A percentile compares a stretch with the other conserved stretches of the same genome.
Conservation (phyloP, 73 alveolate genomes). For the Paramecium tetraurelia region DNA sequence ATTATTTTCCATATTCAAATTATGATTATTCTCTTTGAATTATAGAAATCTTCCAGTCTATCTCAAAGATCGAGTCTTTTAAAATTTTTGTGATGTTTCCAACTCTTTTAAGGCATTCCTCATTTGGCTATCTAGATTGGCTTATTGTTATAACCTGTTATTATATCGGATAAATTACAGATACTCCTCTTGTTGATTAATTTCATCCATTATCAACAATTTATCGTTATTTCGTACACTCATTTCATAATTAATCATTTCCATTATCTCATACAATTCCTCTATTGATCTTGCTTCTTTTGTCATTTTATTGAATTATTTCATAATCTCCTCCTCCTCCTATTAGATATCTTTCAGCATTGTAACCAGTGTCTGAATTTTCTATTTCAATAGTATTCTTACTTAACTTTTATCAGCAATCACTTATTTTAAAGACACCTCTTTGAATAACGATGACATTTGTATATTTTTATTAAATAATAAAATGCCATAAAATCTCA, state of each 20-base stretch:
- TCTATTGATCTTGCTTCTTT: conserved; percentile 8
- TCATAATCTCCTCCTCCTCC: conserved; percentile 16
- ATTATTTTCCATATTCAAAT: background rate
- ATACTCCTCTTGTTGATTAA: background rate
- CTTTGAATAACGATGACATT: background rate
- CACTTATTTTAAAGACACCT: background rate
- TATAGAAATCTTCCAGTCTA: conserved; percentile 16
- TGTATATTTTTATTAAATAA: background rate
- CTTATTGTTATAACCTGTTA: background rate
- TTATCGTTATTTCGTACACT: background rate
- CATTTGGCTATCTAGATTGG: background rate
- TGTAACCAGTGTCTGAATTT: background rate
- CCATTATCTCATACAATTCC: conserved; percentile 1
- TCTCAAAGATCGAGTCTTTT: background rate
- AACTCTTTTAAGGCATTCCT: background rate
- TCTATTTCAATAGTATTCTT: background rate
- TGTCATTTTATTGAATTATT: conserved; percentile 12
- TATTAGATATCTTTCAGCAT: background rate
- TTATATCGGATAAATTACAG: background rate
- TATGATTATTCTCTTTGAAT: background rate
- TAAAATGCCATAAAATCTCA: background rate
- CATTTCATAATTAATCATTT: conserved; percentile 42
- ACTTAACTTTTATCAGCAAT: background rate
- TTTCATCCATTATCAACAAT: background rate
- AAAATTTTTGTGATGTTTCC: background rate